A percentile compares a stretch with the other conserved stretches of the same genome.
Conservation (phyloP, 495 filamentous ascomycete genomes). For the Neurospora sublineolata region DNA sequence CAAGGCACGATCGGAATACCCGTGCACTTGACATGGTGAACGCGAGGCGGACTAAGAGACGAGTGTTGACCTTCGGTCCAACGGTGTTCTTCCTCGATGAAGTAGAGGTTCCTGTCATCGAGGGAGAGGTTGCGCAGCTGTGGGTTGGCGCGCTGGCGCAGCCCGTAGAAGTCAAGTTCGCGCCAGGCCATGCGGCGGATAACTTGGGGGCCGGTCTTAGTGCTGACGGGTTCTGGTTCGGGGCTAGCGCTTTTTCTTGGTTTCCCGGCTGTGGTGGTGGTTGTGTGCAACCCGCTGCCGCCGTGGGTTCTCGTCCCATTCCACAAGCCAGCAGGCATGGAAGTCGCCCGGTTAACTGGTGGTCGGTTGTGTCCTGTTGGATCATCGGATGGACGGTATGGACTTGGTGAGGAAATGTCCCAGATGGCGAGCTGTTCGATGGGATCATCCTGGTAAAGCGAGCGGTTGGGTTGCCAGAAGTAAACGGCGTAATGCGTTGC, state of each 20-base stretch:
- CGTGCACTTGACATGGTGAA: slow-evolving; percentile 35
- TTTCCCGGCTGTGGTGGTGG: neutral
- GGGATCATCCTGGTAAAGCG: slow-evolving; percentile 47
- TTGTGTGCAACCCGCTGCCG: neutral
- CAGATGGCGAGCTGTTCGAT: slow-evolving; percentile 54
- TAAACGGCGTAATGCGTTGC: slow-evolving; percentile 55
- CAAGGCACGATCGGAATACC: slow-evolving; percentile 40
- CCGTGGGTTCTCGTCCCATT: slow-evolving; percentile 4
- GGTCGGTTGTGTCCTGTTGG: slow-evolving; percentile 33
- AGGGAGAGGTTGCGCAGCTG: slow-evolving; percentile 42
- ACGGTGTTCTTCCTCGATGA: slow-evolving; percentile 37
- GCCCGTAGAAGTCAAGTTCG: slow-evolving; percentile 44
- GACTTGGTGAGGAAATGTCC: slow-evolving; percentile 49
- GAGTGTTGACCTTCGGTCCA: slow-evolving; percentile 37
- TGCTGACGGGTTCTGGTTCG: neutral
- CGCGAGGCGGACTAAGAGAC: slow-evolving; percentile 27
- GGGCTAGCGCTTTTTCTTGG: neutral
- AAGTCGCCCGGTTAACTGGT: slow-evolving; percentile 7
- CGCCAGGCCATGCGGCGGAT: slow-evolving; percentile 43
- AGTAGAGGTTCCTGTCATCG: slow-evolving; percentile 38
- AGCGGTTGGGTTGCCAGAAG: slow-evolving; percentile 53
- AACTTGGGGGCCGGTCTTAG: slow-evolving; percentile 35
- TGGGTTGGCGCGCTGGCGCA: slow-evolving; percentile 47
- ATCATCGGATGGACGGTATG: slow-evolving; percentile 46
- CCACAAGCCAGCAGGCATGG: slow-evolving; percentile 17